Base-by-base conservation (phyloP, 257 asterid genomes). In the Scutellaria barbata region DNA sequence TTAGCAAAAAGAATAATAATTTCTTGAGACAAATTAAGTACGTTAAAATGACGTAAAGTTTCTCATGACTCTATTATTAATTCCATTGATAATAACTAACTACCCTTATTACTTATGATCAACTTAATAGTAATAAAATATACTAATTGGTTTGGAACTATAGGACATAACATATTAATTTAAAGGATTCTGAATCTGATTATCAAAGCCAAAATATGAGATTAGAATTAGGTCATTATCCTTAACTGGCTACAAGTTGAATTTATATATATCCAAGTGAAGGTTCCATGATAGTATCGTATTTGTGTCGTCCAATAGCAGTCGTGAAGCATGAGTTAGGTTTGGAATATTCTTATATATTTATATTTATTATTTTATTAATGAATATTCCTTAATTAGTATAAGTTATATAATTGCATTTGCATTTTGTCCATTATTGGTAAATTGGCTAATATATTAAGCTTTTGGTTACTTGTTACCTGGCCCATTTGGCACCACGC, bases 251-350 rank as follows among this genome's bases (percentile, higher is more conserved):
- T 0, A 30, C 35, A 2, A 30, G 35, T 4, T 30, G 0, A 30
- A 4, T 12, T 59, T 72, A 61, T 39, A 5, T 13, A 6, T 40
- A 39, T 30, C 35, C 5, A 30, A 4, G 35, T 2, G 60, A 73
- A 72, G 77, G 60, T 53, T 79, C 54, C 17, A 74, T 46, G 47
- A 56, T 48, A 25, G 3, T 9, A 33, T 30, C 70, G 76, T 55
- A 73, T 76, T 37, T 76, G 43, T 80, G 81, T 76, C 74, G 58
- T 65, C 76, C 59, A 76, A 33, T 68, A 10, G 53, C 40, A 14
- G 4, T 20, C 14, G 22, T 64, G 22, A 42, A 66, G 68, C 71
- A 18, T 60, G 35, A 50, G 43, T 76, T 76, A 63, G 76, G 73
- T 70, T 54, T 10, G 14, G 7, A 13, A 54, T n/a, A 33, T 20